Percentiles rank a stretch among this genome's conserved stretches.
These are phyloP conservation scores for Sporothrix pseudoabietina DNA, from an alignment of 2,329 filamentous ascomycete species.

Conservation along the genomic window DNA sequence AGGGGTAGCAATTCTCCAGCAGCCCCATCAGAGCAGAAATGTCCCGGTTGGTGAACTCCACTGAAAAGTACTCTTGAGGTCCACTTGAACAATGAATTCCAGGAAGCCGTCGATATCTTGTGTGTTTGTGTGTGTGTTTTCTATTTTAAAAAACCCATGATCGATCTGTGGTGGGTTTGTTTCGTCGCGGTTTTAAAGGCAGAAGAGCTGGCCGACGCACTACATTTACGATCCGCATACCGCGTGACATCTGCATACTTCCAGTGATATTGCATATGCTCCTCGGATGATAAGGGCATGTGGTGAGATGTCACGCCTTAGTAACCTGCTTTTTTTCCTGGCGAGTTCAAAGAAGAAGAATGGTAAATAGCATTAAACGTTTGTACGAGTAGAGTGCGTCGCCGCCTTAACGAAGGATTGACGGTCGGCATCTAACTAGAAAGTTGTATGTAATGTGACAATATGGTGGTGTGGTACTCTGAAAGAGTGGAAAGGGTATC, in stretches of 20 bases:
- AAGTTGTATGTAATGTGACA: background rate
- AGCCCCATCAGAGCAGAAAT: background rate
- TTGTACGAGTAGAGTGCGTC: background rate
- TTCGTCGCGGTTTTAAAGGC: background rate
- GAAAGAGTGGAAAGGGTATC: constrained; percentile 19
- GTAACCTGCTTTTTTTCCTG: background rate
- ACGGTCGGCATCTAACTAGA: constrained; percentile 3
- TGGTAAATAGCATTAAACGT: constrained; percentile 1
- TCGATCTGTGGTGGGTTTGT: background rate
- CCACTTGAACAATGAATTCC: background rate
- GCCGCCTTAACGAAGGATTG: background rate
- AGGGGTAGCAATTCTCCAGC: background rate
- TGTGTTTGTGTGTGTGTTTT: no score
- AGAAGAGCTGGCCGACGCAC: background rate
- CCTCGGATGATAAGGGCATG: background rate
- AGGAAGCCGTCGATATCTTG: background rate
- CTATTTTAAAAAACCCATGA: background rate
- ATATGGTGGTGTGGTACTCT: background rate
- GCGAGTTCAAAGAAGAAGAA: no score
- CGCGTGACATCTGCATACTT: background rate
- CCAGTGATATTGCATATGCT: background rate
- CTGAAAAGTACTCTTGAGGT: background rate
- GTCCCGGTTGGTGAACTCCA: background rate
- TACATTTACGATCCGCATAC: background rate
- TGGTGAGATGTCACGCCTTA: background rate